A percentile compares a stretch with the other conserved stretches of the same genome.
phyloP scores from a whole-genome alignment of 2,329 filamentous ascomycete species.

The Alternaria longipes region DNA sequence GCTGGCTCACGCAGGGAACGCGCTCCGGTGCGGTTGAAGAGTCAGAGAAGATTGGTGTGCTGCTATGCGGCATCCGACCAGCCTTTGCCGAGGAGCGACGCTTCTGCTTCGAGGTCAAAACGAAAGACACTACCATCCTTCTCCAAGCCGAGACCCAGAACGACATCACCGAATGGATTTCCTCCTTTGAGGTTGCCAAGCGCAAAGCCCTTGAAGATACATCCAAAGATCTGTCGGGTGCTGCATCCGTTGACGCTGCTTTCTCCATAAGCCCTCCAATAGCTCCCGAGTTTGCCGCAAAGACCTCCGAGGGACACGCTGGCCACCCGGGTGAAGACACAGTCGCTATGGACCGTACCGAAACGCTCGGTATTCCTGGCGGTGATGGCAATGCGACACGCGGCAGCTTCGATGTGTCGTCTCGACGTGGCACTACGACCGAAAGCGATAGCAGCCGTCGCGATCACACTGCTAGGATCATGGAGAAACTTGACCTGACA shows the following conservation, averaged over 20 bases:
- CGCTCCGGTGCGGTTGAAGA: conserved; percentile 88
- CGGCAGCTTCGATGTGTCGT: conserved; percentile 74
- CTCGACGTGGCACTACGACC: conserved; percentile 60
- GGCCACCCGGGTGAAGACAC: conserved; percentile 65
- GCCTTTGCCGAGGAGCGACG: conserved; percentile 91
- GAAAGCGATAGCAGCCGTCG: conserved; percentile 78
- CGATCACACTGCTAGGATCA: conserved; percentile 87
- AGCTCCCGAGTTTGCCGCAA: conserved; percentile 89
- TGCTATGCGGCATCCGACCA: conserved; percentile 91
- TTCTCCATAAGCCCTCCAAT: conserved; percentile 92
- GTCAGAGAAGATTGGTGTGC: conserved; percentile 92
- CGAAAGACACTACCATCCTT: conserved; percentile 88
- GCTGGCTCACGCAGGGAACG: conserved; percentile 85
- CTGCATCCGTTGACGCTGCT: conserved; percentile 71
- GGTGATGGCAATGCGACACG: conserved; percentile 65
- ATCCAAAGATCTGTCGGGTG: conserved; percentile 59
- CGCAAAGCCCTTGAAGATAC: conserved; percentile 85
- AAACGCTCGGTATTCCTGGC: conserved; percentile 72
- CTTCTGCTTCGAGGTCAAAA: conserved; percentile 99
- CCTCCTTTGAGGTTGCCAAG: conserved; percentile 92
- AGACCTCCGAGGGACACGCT: conserved; percentile 72
- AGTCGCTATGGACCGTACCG: conserved; percentile 65
- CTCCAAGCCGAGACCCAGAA: conserved; percentile 92
- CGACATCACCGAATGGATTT: conserved; percentile 94
- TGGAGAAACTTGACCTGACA: conserved; percentile 90